phyloP scores from a whole-genome alignment of 768 basidiomycete species.

The Mycena rosella region DNA sequence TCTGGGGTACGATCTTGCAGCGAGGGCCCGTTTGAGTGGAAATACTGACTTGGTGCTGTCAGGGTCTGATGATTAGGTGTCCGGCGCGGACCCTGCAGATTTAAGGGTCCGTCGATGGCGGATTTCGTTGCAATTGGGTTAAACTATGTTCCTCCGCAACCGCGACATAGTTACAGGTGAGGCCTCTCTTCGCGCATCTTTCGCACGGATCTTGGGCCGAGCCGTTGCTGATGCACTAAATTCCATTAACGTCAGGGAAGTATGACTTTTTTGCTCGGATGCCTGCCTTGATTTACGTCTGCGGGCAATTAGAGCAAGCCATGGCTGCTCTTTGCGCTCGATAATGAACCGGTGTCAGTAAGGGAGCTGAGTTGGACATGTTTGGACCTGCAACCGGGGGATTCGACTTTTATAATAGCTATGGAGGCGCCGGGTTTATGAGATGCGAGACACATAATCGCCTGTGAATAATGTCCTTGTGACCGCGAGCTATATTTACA shows the following conservation, averaged over 20 bases:
- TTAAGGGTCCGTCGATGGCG: neutral
- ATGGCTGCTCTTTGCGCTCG: conserved; percentile 17
- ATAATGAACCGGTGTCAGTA: conserved; percentile 1
- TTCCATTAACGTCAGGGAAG: neutral
- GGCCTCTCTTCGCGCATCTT: conserved; percentile 20
- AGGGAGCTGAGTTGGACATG: conserved; percentile 5
- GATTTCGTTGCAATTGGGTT: neutral
- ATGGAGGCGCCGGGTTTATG: too few relatives aligned
- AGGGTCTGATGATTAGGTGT: neutral
- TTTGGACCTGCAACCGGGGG: neutral
- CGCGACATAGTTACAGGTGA: conserved; percentile 16
- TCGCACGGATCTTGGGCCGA: conserved; percentile 14
- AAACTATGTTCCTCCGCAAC: neutral
- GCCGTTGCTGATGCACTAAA: conserved; percentile 14
- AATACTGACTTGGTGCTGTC: neutral
- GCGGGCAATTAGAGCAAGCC: conserved; percentile 20
- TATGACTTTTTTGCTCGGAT: neutral
- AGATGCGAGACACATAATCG: too few relatives aligned
- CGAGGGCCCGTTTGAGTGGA: too few relatives aligned
- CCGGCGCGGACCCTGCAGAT: neutral
- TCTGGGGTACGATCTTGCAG: too few relatives aligned
- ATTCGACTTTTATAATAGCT: neutral
- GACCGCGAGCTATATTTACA: neutral
- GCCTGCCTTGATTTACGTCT: conserved; percentile 22
- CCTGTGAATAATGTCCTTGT: too few relatives aligned